Percentiles rank a stretch among this genome's conserved stretches.
These are phyloP conservation scores for Melastoma malabathricum DNA, from an alignment of 345 rosid genomes.

Conservation along the genomic window DNA sequence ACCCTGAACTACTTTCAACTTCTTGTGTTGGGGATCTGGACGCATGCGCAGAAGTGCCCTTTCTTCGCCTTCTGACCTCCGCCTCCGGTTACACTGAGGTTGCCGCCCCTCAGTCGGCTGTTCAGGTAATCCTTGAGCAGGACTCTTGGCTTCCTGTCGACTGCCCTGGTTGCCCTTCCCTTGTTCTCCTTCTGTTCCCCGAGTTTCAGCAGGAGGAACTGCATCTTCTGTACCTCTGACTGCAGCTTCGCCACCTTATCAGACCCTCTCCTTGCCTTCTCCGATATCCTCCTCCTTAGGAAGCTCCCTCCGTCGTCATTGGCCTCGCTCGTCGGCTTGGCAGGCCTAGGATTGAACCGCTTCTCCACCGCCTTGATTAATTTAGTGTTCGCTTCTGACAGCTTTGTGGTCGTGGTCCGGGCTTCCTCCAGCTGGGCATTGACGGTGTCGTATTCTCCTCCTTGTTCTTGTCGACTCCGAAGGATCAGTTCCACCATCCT, in stretches of 20 bases:
- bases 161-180: constrained; percentile 27
- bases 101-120: constrained; percentile 31
- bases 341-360: constrained; percentile 20
- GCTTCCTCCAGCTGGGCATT: constrained; percentile 74
- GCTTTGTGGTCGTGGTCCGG: constrained; percentile 44
- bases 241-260: constrained; percentile 79
- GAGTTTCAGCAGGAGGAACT: constrained; percentile 53
- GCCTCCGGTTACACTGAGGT: too few relatives aligned
- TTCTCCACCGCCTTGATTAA: constrained; percentile 35
- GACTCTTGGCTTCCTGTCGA: constrained; percentile 47
- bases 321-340: constrained; percentile 25
- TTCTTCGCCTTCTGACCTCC: constrained; percentile 30
- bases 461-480: constrained; percentile 44
- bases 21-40: constrained; percentile 52
- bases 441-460: constrained; percentile 46
- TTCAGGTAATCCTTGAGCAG: constrained; percentile 63
- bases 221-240: constrained; percentile 80
- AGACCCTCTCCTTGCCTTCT: constrained; percentile 69
- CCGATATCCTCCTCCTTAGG: constrained; percentile 36
- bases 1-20: constrained; percentile 6
- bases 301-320: constrained; percentile 29
- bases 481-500: constrained; percentile 55
- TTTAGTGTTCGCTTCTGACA: constrained; percentile 46
- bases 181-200: constrained; percentile 51
- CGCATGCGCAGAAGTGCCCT: constrained; percentile 54